Percentiles rank a stretch among this genome's conserved stretches.
These are phyloP conservation scores for Lachnellula cervina DNA, from an alignment of 2,329 filamentous ascomycete genomes.

Conservation along the genomic window DNA sequence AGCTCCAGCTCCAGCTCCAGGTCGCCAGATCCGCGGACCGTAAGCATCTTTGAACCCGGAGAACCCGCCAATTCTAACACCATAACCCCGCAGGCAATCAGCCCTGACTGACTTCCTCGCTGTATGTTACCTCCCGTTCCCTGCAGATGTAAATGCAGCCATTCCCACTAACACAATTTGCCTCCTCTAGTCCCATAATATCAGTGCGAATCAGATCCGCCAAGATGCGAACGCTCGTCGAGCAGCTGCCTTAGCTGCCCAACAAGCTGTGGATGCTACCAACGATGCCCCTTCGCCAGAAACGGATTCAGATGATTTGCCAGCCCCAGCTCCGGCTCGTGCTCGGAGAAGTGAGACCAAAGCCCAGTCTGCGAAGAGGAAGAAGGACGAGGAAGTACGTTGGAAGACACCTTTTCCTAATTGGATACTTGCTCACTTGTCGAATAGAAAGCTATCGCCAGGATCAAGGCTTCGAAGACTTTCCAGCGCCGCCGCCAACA, in stretches of 20 bases:
- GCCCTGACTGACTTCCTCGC: conserved; percentile 65
- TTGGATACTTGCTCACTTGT: conserved; percentile 1
- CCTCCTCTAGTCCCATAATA: conserved; percentile 60
- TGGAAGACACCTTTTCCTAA: conserved; percentile 8
- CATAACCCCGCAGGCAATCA: conserved; percentile 43
- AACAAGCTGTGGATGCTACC: conserved; percentile 35
- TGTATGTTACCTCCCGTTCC: conserved; percentile 36
- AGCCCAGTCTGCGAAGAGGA: conserved; percentile 28
- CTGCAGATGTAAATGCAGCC: neutral
- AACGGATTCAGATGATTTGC: conserved; percentile 22
- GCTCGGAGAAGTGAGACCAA: conserved; percentile 24
- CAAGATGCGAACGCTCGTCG: conserved; percentile 45
- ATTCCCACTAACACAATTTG: conserved; percentile 39
- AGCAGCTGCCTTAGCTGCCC: conserved; percentile 34
- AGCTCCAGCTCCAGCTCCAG: conserved; percentile 1
- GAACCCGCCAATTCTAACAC: neutral
- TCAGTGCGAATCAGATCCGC: conserved; percentile 55
- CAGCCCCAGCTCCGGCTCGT: conserved; percentile 25
- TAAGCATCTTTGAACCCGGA: conserved; percentile 13
- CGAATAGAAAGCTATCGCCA: conserved; percentile 48
- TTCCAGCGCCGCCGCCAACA: conserved; percentile 46
- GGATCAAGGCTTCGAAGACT: conserved; percentile 56
- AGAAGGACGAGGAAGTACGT: conserved; percentile 39
- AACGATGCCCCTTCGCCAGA: conserved; percentile 22
- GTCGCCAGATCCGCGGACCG: conserved; percentile 29